phyloP scores from a whole-genome alignment of 352 stramenopile genomes.

The Phytophthora brassicae region DNA sequence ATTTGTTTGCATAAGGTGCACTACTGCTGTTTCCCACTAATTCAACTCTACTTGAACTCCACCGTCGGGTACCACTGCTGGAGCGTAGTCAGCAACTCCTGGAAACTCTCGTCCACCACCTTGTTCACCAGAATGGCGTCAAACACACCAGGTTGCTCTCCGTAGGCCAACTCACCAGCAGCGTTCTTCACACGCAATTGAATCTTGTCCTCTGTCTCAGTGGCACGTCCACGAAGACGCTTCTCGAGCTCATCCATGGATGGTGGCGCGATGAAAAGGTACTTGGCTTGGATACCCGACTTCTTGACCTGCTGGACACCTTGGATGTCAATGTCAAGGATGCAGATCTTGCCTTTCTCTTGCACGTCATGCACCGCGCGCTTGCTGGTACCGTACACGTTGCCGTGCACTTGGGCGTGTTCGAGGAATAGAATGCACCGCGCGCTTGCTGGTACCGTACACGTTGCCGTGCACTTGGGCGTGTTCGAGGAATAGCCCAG shows the following conservation, averaged over 20 bases:
- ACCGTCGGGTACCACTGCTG: conserved; percentile 76
- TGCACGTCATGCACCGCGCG: conserved; percentile 91
- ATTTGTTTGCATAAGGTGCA: background rate
- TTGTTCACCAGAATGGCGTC: conserved; percentile 90
- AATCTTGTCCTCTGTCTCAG: conserved; percentile 97
- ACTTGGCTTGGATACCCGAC: conserved; percentile 89
- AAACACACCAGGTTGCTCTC: conserved; percentile 81
- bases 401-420: conserved; percentile 97
- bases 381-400: conserved; percentile 97
- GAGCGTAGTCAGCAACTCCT: conserved; percentile 65
- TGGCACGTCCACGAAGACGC: conserved; percentile 92
- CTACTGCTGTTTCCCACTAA: background rate
- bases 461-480: conserved; percentile 97
- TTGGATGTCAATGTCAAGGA: conserved; percentile 99
- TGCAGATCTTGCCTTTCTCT: conserved; percentile 95
- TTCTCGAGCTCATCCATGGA: conserved; percentile 94
- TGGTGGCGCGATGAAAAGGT: conserved; percentile 96
- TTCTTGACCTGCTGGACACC: conserved; percentile 94
- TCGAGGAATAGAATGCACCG: too few relatives aligned
- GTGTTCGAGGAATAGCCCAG: conserved; percentile 96
- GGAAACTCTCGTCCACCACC: conserved; percentile 84
- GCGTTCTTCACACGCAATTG: conserved; percentile 93
- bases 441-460: conserved; percentile 95
- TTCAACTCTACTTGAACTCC: conserved; percentile 44
- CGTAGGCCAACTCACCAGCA: conserved; percentile 91